A percentile compares a stretch with the other conserved stretches of the same genome.
Evolutionary conservation across 345 rosid species (phyloP).

Genomic region (Cardiospermum halicacabum): DNA sequence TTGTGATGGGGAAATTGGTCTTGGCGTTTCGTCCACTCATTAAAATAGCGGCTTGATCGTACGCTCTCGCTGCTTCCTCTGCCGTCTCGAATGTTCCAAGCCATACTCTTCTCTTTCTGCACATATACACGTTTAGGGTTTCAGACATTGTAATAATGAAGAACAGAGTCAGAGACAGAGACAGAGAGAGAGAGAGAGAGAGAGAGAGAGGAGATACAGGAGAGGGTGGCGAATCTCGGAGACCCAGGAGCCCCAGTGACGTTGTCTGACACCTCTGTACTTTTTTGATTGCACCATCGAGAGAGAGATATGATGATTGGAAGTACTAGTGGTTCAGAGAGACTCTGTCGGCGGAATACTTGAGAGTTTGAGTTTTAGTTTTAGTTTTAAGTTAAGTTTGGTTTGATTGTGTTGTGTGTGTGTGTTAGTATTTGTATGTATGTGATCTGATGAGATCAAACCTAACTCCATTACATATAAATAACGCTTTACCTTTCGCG

Average conservation of each 20-base stretch:
- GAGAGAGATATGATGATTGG: slow-evolving; percentile 7
- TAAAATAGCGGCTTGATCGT: slow-evolving; percentile 51
- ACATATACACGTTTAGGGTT: too few relatives aligned
- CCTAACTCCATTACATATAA: slow-evolving; percentile 11
- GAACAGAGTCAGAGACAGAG: neutral
- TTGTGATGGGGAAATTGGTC: slow-evolving; percentile 53
- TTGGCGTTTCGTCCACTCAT: slow-evolving; percentile 57
- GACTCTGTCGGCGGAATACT: slow-evolving; percentile 24
- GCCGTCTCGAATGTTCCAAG: slow-evolving; percentile 60
- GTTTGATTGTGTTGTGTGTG: too few relatives aligned
- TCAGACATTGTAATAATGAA: too few relatives aligned
- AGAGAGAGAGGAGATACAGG: slow-evolving; percentile 20
- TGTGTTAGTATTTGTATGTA: too few relatives aligned
- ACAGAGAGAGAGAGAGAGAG: neutral
- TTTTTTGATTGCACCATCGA: slow-evolving; percentile 55
- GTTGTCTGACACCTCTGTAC: slow-evolving; percentile 66
- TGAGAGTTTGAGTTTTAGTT: neutral
- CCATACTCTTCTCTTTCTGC: slow-evolving; percentile 59
- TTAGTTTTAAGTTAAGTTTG: neutral
- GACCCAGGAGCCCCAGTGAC: slow-evolving; percentile 75
- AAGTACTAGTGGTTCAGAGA: slow-evolving; percentile 7
- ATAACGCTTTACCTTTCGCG: neutral
- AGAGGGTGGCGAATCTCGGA: slow-evolving; percentile 61
- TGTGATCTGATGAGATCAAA: too few relatives aligned
- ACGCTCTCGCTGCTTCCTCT: slow-evolving; percentile 55